A percentile compares a stretch with the other conserved stretches of the same genome.
phyloP scores from a whole-genome alignment of 1,284 basidiomycete species.

The Moniliophthora roreri region DNA sequence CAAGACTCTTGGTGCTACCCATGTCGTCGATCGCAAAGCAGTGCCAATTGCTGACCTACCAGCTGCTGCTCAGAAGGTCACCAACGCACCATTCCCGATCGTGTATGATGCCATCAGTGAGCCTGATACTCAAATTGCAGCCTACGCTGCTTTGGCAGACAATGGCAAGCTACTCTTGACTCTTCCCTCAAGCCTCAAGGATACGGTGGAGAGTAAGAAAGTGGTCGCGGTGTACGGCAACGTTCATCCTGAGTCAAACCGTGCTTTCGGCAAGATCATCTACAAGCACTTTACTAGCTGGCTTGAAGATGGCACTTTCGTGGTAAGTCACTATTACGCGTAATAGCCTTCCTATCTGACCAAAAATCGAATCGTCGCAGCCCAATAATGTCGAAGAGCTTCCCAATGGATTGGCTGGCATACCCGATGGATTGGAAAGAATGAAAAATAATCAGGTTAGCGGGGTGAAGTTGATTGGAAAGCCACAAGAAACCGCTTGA shows the following conservation, averaged over 20 bases:
- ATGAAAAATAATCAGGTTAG: conserved; percentile 42
- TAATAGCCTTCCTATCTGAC: conserved; percentile 4
- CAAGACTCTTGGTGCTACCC: conserved; percentile 40
- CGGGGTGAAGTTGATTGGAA: conserved; percentile 48
- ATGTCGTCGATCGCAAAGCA: conserved; percentile 32
- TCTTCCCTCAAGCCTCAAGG: neutral
- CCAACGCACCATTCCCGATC: conserved; percentile 2
- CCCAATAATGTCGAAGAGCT: conserved; percentile 43
- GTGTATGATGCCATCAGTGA: conserved; percentile 10
- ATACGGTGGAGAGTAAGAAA: conserved; percentile 5
- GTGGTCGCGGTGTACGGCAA: neutral
- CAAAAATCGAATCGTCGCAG: conserved; percentile 22
- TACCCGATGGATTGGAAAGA: conserved; percentile 40
- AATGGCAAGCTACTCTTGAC: conserved; percentile 5
- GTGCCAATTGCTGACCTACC: conserved; percentile 8
- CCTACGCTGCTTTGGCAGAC: conserved; percentile 1
- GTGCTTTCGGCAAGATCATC: conserved; percentile 8
- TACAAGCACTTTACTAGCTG: conserved; percentile 7
- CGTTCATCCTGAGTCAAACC: conserved; percentile 2
- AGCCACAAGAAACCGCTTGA: conserved; percentile 36
- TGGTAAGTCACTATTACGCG: conserved; percentile 2
- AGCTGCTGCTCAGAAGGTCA: conserved; percentile 3
- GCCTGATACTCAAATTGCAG: conserved; percentile 1
- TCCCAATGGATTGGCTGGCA: conserved; percentile 43
- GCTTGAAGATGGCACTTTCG: conserved; percentile 9